Evolutionary conservation across 139 green algal genomes (phyloP).

Genomic region (Mesotaenium endlicherianum): DNA sequence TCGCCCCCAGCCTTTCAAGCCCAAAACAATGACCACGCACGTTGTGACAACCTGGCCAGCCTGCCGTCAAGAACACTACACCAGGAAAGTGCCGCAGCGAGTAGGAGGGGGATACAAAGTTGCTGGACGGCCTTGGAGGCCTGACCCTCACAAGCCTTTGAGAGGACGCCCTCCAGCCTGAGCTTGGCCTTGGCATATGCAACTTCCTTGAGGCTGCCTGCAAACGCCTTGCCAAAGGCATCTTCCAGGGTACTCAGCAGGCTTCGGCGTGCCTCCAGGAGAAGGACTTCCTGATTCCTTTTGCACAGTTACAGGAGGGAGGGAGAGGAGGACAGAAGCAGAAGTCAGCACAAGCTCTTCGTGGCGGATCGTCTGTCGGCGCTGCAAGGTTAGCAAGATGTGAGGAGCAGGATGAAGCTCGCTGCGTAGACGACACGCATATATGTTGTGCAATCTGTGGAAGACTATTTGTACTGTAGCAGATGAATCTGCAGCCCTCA

Average conservation of each 20-base stretch:
- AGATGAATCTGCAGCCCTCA: too few relatives aligned
- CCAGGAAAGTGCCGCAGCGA: neutral
- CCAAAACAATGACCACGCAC: neutral
- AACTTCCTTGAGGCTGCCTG: neutral
- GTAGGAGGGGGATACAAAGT: conserved; percentile 5
- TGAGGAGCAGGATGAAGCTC: too few relatives aligned
- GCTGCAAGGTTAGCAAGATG: too few relatives aligned
- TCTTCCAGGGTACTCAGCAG: neutral
- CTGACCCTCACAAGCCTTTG: neutral
- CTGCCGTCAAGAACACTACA: neutral
- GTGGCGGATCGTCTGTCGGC: too few relatives aligned
- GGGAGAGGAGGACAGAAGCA: too few relatives aligned
- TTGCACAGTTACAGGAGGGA: too few relatives aligned
- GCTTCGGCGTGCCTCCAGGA: neutral
- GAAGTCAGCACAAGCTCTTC: too few relatives aligned
- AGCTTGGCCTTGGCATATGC: neutral
- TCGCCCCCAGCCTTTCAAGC: neutral
- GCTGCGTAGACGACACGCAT: too few relatives aligned
- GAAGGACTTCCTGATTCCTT: neutral
- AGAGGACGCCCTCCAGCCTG: neutral
- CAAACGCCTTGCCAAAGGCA: neutral
- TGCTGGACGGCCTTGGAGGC: conserved; percentile 3
- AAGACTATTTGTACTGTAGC: too few relatives aligned
- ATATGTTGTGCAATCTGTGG: too few relatives aligned
- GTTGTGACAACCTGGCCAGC: neutral